Percentiles rank a stretch among this genome's conserved stretches.
Evolutionary conservation across 2,329 filamentous ascomycete species (phyloP).

Genomic region (Scorias spongiosa): DNA sequence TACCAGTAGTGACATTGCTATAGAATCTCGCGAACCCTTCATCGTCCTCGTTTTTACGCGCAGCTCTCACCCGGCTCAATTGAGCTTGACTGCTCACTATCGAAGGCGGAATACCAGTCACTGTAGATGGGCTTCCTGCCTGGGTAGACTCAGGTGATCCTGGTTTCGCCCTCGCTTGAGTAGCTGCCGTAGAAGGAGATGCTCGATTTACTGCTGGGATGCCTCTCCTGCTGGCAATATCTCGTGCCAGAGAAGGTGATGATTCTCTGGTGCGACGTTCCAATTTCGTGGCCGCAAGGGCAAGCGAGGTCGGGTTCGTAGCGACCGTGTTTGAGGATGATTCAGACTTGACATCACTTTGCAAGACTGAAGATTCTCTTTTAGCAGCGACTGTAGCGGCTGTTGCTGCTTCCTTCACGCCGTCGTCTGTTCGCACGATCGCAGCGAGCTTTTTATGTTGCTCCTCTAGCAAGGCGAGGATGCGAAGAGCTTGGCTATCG

Average conservation of each 20-base stretch:
- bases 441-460: conserved; percentile 76
- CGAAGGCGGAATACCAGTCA: conserved; percentile 13
- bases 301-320: conserved; percentile 7
- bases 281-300: conserved; percentile 11
- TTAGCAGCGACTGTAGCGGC: background rate
- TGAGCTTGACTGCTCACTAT: conserved; percentile 16
- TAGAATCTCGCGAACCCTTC: conserved; percentile 87
- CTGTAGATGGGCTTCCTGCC: conserved; percentile 3
- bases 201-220: conserved; percentile 16
- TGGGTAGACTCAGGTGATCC: conserved; percentile 17
- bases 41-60: conserved; percentile 15
- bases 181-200: conserved; percentile 11
- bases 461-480: conserved; percentile 68
- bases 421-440: conserved; percentile 54
- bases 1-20: conserved; percentile 62
- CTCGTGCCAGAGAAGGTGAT: conserved; percentile 21
- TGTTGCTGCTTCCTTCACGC: background rate
- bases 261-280: conserved; percentile 16
- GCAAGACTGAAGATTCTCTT: background rate
- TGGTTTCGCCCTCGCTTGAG: conserved; percentile 15
- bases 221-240: conserved; percentile 23
- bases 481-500: conserved; percentile 60
- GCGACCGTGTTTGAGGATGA: background rate
- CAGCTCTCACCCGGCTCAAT: conserved; percentile 1
- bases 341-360: background rate